A percentile compares a stretch with the other conserved stretches of the same genome.
phyloP scores from a whole-genome alignment of 2,329 filamentous ascomycete species.

The Venturia asperata region DNA sequence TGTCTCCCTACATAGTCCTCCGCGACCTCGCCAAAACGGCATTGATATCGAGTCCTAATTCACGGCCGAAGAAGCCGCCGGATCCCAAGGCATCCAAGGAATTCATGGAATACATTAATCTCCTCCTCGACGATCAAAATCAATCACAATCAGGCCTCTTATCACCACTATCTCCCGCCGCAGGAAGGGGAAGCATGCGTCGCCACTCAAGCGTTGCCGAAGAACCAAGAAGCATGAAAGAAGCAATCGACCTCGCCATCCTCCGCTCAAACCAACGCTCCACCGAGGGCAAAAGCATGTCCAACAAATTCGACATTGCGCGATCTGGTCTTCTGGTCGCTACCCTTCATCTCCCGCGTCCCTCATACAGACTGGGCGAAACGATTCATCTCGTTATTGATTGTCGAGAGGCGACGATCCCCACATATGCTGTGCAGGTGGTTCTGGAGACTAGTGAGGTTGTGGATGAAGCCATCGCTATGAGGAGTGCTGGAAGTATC shows the following conservation, averaged over 20 bases:
- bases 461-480: slow-evolving; percentile 69
- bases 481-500: slow-evolving; percentile 79
- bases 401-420: slow-evolving; percentile 61
- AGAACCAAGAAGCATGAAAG: slow-evolving; percentile 60
- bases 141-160: slow-evolving; percentile 30
- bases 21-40: slow-evolving; percentile 64
- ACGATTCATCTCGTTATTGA: slow-evolving; percentile 77
- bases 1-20: slow-evolving; percentile 86
- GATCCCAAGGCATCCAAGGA: slow-evolving; percentile 36
- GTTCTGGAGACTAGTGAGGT: slow-evolving; percentile 82
- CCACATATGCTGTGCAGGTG: slow-evolving; percentile 78
- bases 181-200: slow-evolving; percentile 41
- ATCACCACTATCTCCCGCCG: slow-evolving; percentile 59
- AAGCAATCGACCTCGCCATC: slow-evolving; percentile 87
- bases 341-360: slow-evolving; percentile 79
- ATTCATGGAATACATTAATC: slow-evolving; percentile 43
- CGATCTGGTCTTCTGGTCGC: slow-evolving; percentile 87
- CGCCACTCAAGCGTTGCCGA: slow-evolving; percentile 49
- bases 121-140: slow-evolving; percentile 32
- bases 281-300: slow-evolving; percentile 42
- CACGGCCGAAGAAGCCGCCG: slow-evolving; percentile 22
- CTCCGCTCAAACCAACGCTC: slow-evolving; percentile 64
- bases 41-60: slow-evolving; percentile 27
- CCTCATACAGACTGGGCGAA: slow-evolving; percentile 84
- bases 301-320: slow-evolving; percentile 80